Conservation (phyloP, 2,329 filamentous ascomycete genomes). For the Aspergillus sp. region DNA sequence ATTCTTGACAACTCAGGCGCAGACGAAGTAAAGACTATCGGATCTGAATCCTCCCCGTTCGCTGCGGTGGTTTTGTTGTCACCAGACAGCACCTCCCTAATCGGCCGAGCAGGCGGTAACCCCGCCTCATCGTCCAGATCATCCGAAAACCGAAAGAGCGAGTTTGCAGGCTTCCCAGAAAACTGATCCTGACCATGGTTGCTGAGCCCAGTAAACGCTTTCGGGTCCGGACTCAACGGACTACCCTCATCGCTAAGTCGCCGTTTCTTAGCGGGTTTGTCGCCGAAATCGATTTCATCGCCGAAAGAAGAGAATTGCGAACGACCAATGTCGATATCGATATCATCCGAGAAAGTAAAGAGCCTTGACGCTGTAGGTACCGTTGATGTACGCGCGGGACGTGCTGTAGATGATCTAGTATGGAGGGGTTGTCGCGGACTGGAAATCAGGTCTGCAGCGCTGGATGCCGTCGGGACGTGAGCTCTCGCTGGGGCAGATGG, state of each 20-base stretch:
- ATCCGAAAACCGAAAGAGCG: background rate
- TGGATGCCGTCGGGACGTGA: constrained; percentile 1
- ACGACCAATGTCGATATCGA: constrained; percentile 10
- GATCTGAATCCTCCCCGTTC: constrained; percentile 25
- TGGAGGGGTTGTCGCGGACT: constrained; percentile 5
- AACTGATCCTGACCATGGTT: constrained; percentile 3
- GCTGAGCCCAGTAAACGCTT: background rate
- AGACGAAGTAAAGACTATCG: constrained; percentile 38
- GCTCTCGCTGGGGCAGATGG: constrained; percentile 11
- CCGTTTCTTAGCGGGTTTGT: constrained; percentile 26
- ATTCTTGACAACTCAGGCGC: constrained; percentile 18
- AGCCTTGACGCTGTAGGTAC: background rate
- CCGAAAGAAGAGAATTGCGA: constrained; percentile 12
- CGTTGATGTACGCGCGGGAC: too few species aligned
- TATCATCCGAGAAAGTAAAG: constrained; percentile 18
- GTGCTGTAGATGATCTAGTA: too few species aligned
- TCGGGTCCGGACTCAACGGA: constrained; percentile 2
- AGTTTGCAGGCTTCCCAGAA: constrained; percentile 3
- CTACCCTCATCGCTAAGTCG: constrained; percentile 19
- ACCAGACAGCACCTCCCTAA: background rate
- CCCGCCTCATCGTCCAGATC: background rate
- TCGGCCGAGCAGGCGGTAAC: background rate
- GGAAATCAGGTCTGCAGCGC: constrained; percentile 2
- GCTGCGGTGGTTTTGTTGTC: background rate
- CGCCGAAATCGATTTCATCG: constrained; percentile 14